These are phyloP conservation scores for Aspergillus wentii DNA, from an alignment of 495 filamentous ascomycete genomes.

Conservation along the genomic window DNA sequence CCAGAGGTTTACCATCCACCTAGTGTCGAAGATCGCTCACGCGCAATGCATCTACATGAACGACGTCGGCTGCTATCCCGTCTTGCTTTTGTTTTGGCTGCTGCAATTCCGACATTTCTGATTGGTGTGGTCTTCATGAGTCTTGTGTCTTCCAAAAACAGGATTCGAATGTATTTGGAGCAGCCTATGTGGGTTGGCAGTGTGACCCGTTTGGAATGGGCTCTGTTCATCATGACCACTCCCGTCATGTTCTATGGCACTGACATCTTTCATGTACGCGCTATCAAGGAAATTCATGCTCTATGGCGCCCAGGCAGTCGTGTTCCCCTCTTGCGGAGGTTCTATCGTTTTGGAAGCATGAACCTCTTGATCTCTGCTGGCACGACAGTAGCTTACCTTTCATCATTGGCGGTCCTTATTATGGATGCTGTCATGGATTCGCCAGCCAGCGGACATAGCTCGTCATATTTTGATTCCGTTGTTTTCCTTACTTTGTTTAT, in stretches of 20 bases:
- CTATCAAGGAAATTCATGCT: slow-evolving; percentile 70
- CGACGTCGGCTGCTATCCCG: slow-evolving; percentile 57
- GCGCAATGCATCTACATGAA: slow-evolving; percentile 62
- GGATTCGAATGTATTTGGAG: slow-evolving; percentile 59
- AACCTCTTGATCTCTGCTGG: slow-evolving; percentile 88
- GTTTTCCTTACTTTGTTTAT: slow-evolving; percentile 93
- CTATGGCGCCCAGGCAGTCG: slow-evolving; percentile 79
- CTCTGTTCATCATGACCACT: slow-evolving; percentile 80
- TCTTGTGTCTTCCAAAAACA: slow-evolving; percentile 57
- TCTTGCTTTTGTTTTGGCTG: slow-evolving; percentile 63
- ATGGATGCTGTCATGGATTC: slow-evolving; percentile 51
- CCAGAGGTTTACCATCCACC: slow-evolving; percentile 73
- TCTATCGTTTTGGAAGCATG: slow-evolving; percentile 96
- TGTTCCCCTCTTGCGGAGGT: slow-evolving; percentile 68
- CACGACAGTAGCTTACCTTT: slow-evolving; percentile 82
- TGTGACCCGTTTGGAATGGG: slow-evolving; percentile 74
- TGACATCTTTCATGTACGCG: slow-evolving; percentile 77
- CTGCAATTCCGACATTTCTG: slow-evolving; percentile 81
- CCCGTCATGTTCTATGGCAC: slow-evolving; percentile 88
- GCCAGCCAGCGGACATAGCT: slow-evolving; percentile 35
- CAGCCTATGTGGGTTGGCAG: slow-evolving; percentile 63
- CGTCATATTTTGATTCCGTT: slow-evolving; percentile 90
- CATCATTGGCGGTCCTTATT: slow-evolving; percentile 74
- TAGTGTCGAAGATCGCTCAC: slow-evolving; percentile 79
- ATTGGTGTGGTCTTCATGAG: slow-evolving; percentile 92